Conservation (phyloP, 768 basidiomycete species). For the Amanita jacksonii region DNA sequence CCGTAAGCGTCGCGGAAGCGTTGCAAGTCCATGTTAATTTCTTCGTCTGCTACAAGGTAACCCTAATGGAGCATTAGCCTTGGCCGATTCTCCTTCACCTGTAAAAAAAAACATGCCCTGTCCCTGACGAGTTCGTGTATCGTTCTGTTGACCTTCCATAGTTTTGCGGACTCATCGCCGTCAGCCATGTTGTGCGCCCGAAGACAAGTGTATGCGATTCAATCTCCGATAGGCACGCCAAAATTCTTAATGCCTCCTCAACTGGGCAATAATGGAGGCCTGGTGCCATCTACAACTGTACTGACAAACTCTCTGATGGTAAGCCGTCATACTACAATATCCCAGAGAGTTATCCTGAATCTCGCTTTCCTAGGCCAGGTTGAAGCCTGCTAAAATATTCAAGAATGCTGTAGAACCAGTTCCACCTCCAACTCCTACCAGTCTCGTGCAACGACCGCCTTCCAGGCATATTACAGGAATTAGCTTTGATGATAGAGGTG, state of each 20-base stretch:
- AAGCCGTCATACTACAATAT: constrained; percentile 6
- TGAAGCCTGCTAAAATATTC: constrained; percentile 88
- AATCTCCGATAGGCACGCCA: constrained; percentile 43
- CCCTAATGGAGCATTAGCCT: constrained; percentile 43
- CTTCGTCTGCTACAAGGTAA: constrained; percentile 89
- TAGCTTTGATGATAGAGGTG: constrained; percentile 86
- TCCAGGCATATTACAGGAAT: constrained; percentile 80
- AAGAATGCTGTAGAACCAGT: constrained; percentile 63
- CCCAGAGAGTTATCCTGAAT: constrained; percentile 8
- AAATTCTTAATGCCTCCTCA: constrained; percentile 30
- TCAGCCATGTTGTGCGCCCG: constrained; percentile 44
- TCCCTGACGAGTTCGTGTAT: constrained; percentile 95
- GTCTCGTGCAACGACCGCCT: constrained; percentile 25
- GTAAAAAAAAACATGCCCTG: constrained; percentile 47
- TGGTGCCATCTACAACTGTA: constrained; percentile 26
- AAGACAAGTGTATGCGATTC: constrained; percentile 27
- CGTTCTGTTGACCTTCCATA: constrained; percentile 95
- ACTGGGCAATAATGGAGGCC: constrained; percentile 27
- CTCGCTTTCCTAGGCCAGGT: constrained; percentile 39
- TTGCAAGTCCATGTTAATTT: constrained; percentile 80
- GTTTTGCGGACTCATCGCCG: constrained; percentile 70
- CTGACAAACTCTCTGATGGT: constrained; percentile 49
- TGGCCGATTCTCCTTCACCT: constrained; percentile 14
- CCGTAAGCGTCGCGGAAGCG: constrained; percentile 71
- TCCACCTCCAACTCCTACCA: constrained; percentile 35